Base-by-base conservation (phyloP, 208 protist species). In the Trypanosoma vivax region DNA sequence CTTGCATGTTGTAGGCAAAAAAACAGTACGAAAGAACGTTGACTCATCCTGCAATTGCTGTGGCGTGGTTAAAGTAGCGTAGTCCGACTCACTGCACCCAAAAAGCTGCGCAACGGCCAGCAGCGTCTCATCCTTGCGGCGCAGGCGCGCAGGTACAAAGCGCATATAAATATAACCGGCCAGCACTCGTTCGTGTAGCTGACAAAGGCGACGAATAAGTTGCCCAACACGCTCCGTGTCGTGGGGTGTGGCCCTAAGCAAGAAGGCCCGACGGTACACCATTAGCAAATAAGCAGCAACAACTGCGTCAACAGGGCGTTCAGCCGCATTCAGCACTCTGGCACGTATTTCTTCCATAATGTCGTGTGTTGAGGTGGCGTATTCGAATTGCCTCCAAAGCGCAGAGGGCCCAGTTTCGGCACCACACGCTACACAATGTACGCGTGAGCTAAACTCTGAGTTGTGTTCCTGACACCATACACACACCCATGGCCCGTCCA, bases 401-500 rank as follows among this genome's bases (percentile, higher is more conserved):
- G 86, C 86, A 1, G 50, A 54, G 2, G 86, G 86, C 0, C 86
- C 86, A 1, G 83, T 94, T 42, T 89, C 76, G 6, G 83, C 83
- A 11, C 78, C 79, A 41, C 86, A 94, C 11, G 81, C 80, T 23
- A 39, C 37, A 64, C 86, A 94, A 46, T 76, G 69, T 28, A 82
- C 49, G 9, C 86, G 82, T 35, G 70, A 81, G 33, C 55, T 57
- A 74, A 76, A 89, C 73, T 70, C 73, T 0, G 65, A 58, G 53
- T 94, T 85, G 14, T 61, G 48, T 51, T 87, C 79, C 21, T 80
- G 83, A 43, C 86, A 94, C 83, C 86, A 94, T 30, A 90, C 76
- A 58, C 86, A 94, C 0, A 51, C 62, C 83, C 86, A 94, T 23
- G 60, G 70, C 5, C 82, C 86, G 39, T 83, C 76, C 3, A 60